Evolutionary conservation across 768 basidiomycete genomes (phyloP).

Genomic region (Boletus subcaerulescens): DNA sequence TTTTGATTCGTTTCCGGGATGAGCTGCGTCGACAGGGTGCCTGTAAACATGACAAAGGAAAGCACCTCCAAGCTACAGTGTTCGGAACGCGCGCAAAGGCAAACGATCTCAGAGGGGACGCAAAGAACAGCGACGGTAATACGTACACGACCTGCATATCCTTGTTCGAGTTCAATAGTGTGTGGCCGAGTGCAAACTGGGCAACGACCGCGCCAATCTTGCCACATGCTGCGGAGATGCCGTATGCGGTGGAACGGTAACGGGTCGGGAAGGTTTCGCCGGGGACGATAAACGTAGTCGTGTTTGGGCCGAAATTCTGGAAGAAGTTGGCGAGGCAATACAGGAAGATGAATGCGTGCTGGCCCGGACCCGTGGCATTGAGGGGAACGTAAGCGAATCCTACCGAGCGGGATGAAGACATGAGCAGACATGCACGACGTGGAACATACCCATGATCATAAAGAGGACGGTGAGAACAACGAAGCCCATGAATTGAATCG

Average conservation of each 20-base stretch:
- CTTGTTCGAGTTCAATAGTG: constrained; percentile 50
- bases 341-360: constrained; percentile 49
- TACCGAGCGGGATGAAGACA: constrained; percentile 19
- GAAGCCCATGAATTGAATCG: constrained; percentile 77
- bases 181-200: constrained; percentile 68
- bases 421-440: not conserved
- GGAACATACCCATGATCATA: constrained; percentile 57
- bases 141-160: constrained; percentile 69
- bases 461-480: constrained; percentile 61
- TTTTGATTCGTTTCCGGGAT: constrained; percentile 75
- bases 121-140: not conserved
- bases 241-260: constrained; percentile 70
- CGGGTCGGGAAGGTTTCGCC: constrained; percentile 78
- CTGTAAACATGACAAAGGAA: constrained; percentile 82
- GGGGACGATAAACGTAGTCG: constrained; percentile 72
- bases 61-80: constrained; percentile 63
- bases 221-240: constrained; percentile 71
- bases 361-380: constrained; percentile 43
- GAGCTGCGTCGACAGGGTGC: constrained; percentile 75
- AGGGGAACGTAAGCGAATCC: constrained; percentile 65
- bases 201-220: constrained; percentile 76
- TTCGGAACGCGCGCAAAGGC: not conserved
- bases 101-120: not conserved
- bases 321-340: constrained; percentile 19
- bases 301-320: constrained; percentile 33